phyloP scores from a whole-genome alignment of 2,329 filamentous ascomycete species.

The Sporothrix schenckii region DNA sequence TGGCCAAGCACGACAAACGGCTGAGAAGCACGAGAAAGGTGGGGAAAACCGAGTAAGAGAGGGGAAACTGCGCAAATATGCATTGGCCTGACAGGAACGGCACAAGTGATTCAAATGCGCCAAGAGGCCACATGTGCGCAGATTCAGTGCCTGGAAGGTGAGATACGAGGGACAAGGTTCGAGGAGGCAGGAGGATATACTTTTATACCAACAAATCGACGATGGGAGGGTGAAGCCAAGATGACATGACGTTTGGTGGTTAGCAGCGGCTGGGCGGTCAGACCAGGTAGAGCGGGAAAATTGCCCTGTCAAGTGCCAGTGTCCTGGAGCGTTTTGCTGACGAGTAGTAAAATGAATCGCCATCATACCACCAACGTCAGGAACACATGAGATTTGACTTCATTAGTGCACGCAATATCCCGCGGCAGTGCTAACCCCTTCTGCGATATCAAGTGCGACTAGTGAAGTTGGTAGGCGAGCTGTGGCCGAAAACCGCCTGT shows the following conservation, averaged over 20 bases:
- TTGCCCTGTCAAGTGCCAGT: neutral
- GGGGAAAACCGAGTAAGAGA: slow-evolving; percentile 12
- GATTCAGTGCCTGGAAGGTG: neutral
- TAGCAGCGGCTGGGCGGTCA: neutral
- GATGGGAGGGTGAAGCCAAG: neutral
- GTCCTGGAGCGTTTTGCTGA: neutral
- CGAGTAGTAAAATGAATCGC: neutral
- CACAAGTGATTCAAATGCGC: slow-evolving; percentile 6
- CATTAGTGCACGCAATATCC: slow-evolving; percentile 20
- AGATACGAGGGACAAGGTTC: neutral
- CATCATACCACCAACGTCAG: neutral
- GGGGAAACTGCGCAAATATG: slow-evolving; percentile 18
- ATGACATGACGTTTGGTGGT: slow-evolving; percentile 2
- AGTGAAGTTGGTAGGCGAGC: neutral
- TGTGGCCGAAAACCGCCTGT: neutral
- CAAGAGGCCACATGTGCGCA: neutral
- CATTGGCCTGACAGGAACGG: slow-evolving; percentile 14
- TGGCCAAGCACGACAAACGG: slow-evolving; percentile 23
- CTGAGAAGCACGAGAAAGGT: slow-evolving; percentile 24
- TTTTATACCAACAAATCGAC: neutral
- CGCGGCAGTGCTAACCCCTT: slow-evolving; percentile 6
- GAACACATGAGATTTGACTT: neutral
- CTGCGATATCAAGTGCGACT: slow-evolving; percentile 4
- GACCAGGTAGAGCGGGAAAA: neutral
- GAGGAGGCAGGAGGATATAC: neutral